Evolutionary conservation across 768 basidiomycete genomes (phyloP).

Genomic region (Vishniacozyma victoriae): DNA sequence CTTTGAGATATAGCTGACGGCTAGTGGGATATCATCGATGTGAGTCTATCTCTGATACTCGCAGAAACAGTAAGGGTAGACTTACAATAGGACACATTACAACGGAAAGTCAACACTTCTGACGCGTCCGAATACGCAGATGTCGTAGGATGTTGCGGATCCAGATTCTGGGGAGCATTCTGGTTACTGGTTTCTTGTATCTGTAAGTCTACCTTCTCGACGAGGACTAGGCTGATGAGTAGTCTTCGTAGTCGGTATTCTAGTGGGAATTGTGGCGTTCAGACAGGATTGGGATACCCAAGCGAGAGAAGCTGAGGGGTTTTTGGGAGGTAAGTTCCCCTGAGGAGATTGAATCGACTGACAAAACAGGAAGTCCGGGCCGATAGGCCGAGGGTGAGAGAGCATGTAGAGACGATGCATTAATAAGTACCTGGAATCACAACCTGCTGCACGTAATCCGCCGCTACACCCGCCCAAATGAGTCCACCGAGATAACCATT

Average conservation of each 20-base stretch:
- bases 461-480: constrained; percentile 74
- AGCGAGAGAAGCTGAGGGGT: constrained; percentile 31
- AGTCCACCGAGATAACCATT: constrained; percentile 85
- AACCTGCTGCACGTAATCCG: constrained; percentile 56
- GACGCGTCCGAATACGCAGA: constrained; percentile 46
- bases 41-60: constrained; percentile 10
- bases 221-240: not conserved
- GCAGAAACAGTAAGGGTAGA: not conserved
- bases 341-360: not conserved
- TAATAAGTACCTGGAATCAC: constrained; percentile 9
- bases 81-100: constrained; percentile 33
- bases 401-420: not conserved
- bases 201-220: constrained; percentile 23
- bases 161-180: constrained; percentile 46
- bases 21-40: constrained; percentile 47
- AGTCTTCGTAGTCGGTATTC: constrained; percentile 43
- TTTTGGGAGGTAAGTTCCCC: constrained; percentile 33
- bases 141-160: constrained; percentile 45
- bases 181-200: constrained; percentile 38
- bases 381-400: not conserved
- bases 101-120: constrained; percentile 46
- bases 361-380: not conserved
- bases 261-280: constrained; percentile 45
- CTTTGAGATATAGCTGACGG: not conserved
- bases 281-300: constrained; percentile 36